A percentile compares a stretch with the other conserved stretches of the same genome.
phyloP scores from a whole-genome alignment of 441 rosid species.

The Oxalis stricta region DNA sequence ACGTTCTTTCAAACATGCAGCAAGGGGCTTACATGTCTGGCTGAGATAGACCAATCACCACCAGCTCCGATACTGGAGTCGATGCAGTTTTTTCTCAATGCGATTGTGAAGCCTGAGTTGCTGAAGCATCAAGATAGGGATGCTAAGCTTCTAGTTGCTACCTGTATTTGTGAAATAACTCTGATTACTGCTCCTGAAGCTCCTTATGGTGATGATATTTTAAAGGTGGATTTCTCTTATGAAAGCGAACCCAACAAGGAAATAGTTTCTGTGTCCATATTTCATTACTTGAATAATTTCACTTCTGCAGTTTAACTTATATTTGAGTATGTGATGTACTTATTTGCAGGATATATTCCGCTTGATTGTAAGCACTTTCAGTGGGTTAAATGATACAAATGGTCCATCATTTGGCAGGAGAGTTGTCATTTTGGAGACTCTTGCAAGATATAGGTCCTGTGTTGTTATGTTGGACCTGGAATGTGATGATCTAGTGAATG shows the following conservation, averaged over 20 bases:
- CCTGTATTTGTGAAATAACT: constrained; percentile 93
- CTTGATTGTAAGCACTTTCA: constrained; percentile 54
- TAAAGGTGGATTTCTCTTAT: constrained; percentile 53
- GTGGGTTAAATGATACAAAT: constrained; percentile 47
- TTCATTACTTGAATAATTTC: neutral
- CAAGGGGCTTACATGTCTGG: constrained; percentile 82
- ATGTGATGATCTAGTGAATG: constrained; percentile 59
- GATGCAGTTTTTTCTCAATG: constrained; percentile 74
- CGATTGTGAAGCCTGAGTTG: constrained; percentile 73
- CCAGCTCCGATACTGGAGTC: constrained; percentile 51
- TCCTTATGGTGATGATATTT: constrained; percentile 73
- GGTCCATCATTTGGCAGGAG: constrained; percentile 74
- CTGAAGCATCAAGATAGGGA: constrained; percentile 95
- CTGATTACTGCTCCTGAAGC: constrained; percentile 99
- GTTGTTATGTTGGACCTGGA: constrained; percentile 80
- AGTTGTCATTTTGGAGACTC: constrained; percentile 61
- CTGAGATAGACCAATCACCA: constrained; percentile 86
- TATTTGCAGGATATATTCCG: constrained; percentile 53
- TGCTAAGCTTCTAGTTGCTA: constrained; percentile 91
- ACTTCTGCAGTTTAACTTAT: constrained; percentile 8
- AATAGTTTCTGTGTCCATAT: neutral
- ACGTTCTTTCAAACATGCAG: constrained; percentile 42
- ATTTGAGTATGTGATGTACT: constrained; percentile 13
- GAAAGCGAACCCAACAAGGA: constrained; percentile 6
- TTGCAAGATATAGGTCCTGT: constrained; percentile 73